A percentile compares a stretch with the other conserved stretches of the same genome.
Conservation (phyloP, 2,329 filamentous ascomycete genomes). For the Westerdykella ornata region DNA sequence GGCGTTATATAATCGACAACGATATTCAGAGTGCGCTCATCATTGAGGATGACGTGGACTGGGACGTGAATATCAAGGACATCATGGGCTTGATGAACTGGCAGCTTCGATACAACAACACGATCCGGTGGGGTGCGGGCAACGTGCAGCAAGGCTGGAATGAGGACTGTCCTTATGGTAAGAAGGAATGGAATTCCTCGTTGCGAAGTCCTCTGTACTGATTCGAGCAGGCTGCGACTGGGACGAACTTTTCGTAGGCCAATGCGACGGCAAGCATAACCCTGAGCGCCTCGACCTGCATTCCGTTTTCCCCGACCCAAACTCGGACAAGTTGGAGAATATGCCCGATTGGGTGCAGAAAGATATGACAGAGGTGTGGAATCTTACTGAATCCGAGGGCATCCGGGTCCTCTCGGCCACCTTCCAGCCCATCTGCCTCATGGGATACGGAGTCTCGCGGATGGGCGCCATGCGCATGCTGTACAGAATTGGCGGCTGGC, state of each 20-base stretch:
- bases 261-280: slow-evolving; percentile 9
- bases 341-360: slow-evolving; percentile 3
- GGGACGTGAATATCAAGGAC: slow-evolving; percentile 12
- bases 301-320: slow-evolving; percentile 7
- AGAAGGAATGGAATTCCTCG: not conserved
- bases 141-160: slow-evolving; percentile 13
- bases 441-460: slow-evolving; percentile 9
- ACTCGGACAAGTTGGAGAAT: slow-evolving; percentile 2
- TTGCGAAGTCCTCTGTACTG: too few species aligned
- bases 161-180: slow-evolving; percentile 15
- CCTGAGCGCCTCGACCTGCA: slow-evolving; percentile 9
- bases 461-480: slow-evolving; percentile 14
- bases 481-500: slow-evolving; percentile 12
- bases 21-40: slow-evolving; percentile 10
- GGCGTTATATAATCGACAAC: slow-evolving; percentile 12
- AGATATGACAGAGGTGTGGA: slow-evolving; percentile 9
- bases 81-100: slow-evolving; percentile 12
- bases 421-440: slow-evolving; percentile 9
- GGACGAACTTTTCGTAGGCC: slow-evolving; percentile 14
- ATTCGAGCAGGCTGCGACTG: slow-evolving; percentile 11
- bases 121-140: slow-evolving; percentile 11
- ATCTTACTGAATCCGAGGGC: slow-evolving; percentile 5
- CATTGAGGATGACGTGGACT: slow-evolving; percentile 15
- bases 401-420: slow-evolving; percentile 8
- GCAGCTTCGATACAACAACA: slow-evolving; percentile 14